A percentile compares a stretch with the other conserved stretches of the same genome.
Evolutionary conservation across 345 rosid species (phyloP).

Genomic region (Camelina laxa): DNA sequence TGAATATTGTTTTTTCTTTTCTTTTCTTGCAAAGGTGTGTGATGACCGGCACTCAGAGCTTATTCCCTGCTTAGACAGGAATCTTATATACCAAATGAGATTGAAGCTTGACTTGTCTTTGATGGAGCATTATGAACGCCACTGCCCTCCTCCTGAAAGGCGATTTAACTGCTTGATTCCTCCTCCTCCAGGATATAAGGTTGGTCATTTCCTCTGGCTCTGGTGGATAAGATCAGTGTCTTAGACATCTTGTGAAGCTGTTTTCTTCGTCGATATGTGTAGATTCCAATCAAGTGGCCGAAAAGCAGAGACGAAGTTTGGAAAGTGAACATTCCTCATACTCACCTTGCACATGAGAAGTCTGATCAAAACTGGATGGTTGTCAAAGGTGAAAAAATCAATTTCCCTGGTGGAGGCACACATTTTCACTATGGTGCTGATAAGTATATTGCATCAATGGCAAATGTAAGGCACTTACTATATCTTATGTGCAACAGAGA

Average conservation of each 20-base stretch:
- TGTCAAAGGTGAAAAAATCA: constrained; percentile 90
- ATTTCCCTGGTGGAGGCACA: constrained; percentile 99
- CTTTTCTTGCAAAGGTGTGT: constrained; percentile 68
- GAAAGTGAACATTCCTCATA: constrained; percentile 99
- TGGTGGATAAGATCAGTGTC: neutral
- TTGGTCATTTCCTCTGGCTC: constrained; percentile 15
- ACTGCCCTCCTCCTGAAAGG: constrained; percentile 93
- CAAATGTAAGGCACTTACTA: constrained; percentile 63
- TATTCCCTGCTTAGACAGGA: constrained; percentile 92
- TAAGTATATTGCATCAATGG: constrained; percentile 93
- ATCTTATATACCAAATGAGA: constrained; percentile 90
- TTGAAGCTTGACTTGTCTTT: constrained; percentile 85
- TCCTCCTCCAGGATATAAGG: constrained; percentile 97
- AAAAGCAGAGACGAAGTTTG: constrained; percentile 98
- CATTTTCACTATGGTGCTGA: constrained; percentile 99
- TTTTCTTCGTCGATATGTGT: constrained; percentile 21
- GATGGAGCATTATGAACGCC: constrained; percentile 99
- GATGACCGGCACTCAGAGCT: constrained; percentile 93
- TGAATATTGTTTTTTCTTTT: neutral
- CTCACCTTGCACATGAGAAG: constrained; percentile 97
- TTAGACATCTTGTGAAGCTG: constrained; percentile 8
- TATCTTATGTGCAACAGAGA: constrained; percentile 8
- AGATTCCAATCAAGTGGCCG: constrained; percentile 99
- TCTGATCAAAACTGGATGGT: constrained; percentile 99
- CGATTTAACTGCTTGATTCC: constrained; percentile 96